Evolutionary conservation across 805 yeast genomes (phyloP).

Genomic region (Candida nonsorbophila): DNA sequence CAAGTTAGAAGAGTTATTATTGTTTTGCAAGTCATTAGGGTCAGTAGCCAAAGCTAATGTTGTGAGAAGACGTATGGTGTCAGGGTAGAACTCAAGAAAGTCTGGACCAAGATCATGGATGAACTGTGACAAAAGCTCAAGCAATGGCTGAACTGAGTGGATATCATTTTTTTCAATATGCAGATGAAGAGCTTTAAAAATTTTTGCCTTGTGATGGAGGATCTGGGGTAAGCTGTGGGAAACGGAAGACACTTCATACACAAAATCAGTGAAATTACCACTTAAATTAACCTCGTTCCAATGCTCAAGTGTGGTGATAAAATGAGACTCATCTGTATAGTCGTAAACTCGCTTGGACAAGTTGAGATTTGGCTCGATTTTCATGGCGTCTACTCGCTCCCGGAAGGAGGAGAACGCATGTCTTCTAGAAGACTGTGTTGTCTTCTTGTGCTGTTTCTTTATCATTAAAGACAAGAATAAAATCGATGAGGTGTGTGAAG

Average conservation of each 20-base stretch:
- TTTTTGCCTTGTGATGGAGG: slow-evolving; percentile 59
- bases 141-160: slow-evolving; percentile 70
- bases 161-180: slow-evolving; percentile 55
- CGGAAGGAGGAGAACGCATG: slow-evolving; percentile 72
- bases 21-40: slow-evolving; percentile 47
- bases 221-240: slow-evolving; percentile 77
- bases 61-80: slow-evolving; percentile 47
- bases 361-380: slow-evolving; percentile 67
- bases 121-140: slow-evolving; percentile 76
- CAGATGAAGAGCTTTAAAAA: slow-evolving; percentile 45
- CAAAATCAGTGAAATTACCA: slow-evolving; percentile 60
- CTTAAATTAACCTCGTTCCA: slow-evolving; percentile 88
- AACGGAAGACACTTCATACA: slow-evolving; percentile 46
- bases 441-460: slow-evolving; percentile 15
- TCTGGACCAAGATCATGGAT: slow-evolving; percentile 92
- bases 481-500: too few species aligned
- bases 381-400: slow-evolving; percentile 77
- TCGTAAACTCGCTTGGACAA: slow-evolving; percentile 58
- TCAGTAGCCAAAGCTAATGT: slow-evolving; percentile 34
- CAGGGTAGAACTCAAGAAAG: slow-evolving; percentile 64
- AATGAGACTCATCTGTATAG: slow-evolving; percentile 72
- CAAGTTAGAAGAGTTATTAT: slow-evolving; percentile 51
- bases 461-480: too few species aligned
- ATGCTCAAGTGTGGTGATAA: slow-evolving; percentile 70
- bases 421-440: slow-evolving; percentile 50